These are phyloP conservation scores for Jaltomata sinuosa DNA, from an alignment of 257 asterid genomes.

Conservation along the genomic window DNA sequence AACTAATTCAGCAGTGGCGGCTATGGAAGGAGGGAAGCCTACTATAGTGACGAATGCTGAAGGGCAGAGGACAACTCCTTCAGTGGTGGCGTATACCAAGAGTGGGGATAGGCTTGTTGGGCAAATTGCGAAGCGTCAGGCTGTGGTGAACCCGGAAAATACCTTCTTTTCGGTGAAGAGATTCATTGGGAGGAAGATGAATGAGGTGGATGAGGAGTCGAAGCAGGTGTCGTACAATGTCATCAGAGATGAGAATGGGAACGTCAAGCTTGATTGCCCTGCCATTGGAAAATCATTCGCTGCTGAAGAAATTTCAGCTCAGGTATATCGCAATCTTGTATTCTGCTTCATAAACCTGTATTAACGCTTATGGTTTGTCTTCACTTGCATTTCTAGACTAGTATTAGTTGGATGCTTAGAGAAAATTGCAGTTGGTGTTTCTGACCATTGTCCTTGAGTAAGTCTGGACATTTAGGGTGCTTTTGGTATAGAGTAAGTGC, in stretches of 20 bases:
- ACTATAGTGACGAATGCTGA: slow-evolving; percentile 81
- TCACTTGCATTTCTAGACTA: neutral
- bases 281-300: slow-evolving; percentile 84
- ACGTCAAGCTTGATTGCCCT: slow-evolving; percentile 89
- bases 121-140: slow-evolving; percentile 90
- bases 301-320: slow-evolving; percentile 92
- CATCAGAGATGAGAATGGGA: slow-evolving; percentile 79
- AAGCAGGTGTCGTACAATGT: slow-evolving; percentile 82
- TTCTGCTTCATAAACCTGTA: neutral
- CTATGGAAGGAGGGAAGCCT: slow-evolving; percentile 96
- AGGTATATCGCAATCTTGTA: slow-evolving; percentile 28
- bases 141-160: slow-evolving; percentile 83
- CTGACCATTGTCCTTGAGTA: neutral
- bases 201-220: slow-evolving; percentile 85
- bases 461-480: neutral
- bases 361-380: neutral
- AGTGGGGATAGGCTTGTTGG: slow-evolving; percentile 77
- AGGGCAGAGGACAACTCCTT: slow-evolving; percentile 88
- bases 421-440: neutral
- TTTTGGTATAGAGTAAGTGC: neutral
- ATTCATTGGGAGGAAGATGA: slow-evolving; percentile 86
- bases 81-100: slow-evolving; percentile 86
- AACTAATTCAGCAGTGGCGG: slow-evolving; percentile 88
- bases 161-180: slow-evolving; percentile 86
- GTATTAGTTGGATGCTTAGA: neutral